Conservation (phyloP, 257 asterid genomes). For the Przewalskia tangutica region DNA sequence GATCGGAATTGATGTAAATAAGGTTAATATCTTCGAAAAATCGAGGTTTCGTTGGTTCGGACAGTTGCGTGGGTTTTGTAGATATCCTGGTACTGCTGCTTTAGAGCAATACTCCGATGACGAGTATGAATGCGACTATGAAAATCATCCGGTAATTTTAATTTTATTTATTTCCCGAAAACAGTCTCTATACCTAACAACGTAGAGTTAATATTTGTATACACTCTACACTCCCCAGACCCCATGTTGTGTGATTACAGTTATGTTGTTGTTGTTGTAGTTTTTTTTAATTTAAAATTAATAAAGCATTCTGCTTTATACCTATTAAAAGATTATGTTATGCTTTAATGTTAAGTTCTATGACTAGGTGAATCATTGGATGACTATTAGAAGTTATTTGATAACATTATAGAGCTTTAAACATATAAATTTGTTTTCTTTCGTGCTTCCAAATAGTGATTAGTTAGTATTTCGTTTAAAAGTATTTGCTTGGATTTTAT, state of each 20-base stretch:
- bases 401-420: too few relatives aligned
- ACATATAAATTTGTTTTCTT: too few relatives aligned
- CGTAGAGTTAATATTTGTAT: too few relatives aligned
- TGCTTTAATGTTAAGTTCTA: background rate
- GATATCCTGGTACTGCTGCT: conserved; percentile 30
- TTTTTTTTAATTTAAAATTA: too few relatives aligned
- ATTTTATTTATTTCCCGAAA: background rate
- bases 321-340: too few relatives aligned
- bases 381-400: background rate
- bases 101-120: conserved; percentile 90
- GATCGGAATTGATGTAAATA: background rate
- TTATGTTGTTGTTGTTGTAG: too few relatives aligned
- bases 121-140: conserved; percentile 91
- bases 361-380: background rate
- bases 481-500: background rate
- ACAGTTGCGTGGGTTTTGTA: conserved; percentile 33
- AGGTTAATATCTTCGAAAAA: background rate
- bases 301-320: too few relatives aligned
- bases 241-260: too few relatives aligned
- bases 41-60: background rate
- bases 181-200: too few relatives aligned
- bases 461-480: too few relatives aligned
- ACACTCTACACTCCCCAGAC: too few relatives aligned
- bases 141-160: conserved; percentile 54
- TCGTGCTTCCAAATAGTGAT: too few relatives aligned